These are phyloP conservation scores for Cicer pinnatifidum DNA, from an alignment of 306 rosid genomes.

Conservation along the genomic window DNA sequence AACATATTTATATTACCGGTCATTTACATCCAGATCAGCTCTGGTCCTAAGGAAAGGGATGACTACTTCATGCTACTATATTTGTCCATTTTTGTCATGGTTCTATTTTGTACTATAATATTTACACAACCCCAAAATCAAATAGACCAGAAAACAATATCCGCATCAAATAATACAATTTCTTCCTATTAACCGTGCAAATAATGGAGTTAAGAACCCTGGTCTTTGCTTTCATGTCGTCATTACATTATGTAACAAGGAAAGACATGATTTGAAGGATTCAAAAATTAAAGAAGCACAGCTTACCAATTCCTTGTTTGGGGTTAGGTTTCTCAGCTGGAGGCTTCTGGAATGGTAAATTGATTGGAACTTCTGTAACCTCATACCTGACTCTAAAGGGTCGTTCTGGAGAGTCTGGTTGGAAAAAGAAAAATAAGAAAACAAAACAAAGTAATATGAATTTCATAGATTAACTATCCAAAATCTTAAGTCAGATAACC, in stretches of 20 bases:
- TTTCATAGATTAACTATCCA: background rate
- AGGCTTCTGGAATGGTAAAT: conserved; percentile 92
- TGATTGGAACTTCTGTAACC: conserved; percentile 75
- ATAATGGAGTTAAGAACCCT: conserved; percentile 20
- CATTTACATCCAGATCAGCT: conserved; percentile 8
- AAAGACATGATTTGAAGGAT: conserved; percentile 15
- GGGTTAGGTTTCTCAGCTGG: conserved; percentile 94
- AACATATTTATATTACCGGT: conserved; percentile 1
- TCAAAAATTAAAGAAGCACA: conserved; percentile 30
- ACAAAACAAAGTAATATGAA: conserved; percentile 3
- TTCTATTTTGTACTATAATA: conserved; percentile 6
- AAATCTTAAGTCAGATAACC: conserved; percentile 10
- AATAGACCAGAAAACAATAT: conserved; percentile 37
- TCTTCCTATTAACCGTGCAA: conserved; percentile 19
- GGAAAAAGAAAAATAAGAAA: conserved; percentile 22
- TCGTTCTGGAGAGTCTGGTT: conserved; percentile 72
- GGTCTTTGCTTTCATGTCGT: conserved; percentile 1
- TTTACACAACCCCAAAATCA: conserved; percentile 32
- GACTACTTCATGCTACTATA: conserved; percentile 19
- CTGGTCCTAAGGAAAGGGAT: conserved; percentile 9
- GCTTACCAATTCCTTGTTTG: conserved; percentile 95
- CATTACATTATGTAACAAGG: conserved; percentile 29
- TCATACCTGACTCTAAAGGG: conserved; percentile 90
- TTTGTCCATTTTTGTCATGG: conserved; percentile 30
- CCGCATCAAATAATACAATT: conserved; percentile 12